phyloP scores from a whole-genome alignment of 2,329 filamentous ascomycete species.

The Alternaria postmessia region DNA sequence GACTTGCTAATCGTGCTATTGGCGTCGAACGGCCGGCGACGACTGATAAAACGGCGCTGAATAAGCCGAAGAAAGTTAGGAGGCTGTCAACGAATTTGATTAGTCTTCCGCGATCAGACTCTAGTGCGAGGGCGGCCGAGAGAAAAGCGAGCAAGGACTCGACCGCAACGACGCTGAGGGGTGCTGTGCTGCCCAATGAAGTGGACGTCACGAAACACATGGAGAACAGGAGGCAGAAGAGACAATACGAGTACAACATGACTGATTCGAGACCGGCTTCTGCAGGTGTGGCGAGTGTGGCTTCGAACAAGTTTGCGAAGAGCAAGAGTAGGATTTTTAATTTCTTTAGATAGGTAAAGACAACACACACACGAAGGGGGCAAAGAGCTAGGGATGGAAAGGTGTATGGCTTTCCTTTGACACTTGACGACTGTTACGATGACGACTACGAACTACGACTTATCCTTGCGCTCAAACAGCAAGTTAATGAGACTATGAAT shows the following conservation, averaged over 20 bases:
- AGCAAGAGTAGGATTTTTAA: conserved; percentile 49
- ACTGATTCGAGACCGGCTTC: conserved; percentile 11
- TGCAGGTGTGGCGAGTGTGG: conserved; percentile 24
- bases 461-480: conserved; percentile 27
- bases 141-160: conserved; percentile 32
- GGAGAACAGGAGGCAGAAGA: conserved; percentile 30
- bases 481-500: conserved; percentile 13
- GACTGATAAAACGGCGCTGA: conserved; percentile 31
- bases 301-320: conserved; percentile 43
- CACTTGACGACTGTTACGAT: conserved; percentile 27
- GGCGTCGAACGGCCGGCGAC: conserved; percentile 26
- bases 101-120: conserved; percentile 40
- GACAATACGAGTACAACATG: conserved; percentile 21
- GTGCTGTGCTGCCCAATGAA: neutral
- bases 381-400: too few species aligned
- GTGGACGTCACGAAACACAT: neutral
- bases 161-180: conserved; percentile 24
- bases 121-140: conserved; percentile 23
- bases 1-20: conserved; percentile 37
- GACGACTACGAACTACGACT: neutral
- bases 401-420: too few species aligned
- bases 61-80: conserved; percentile 38
- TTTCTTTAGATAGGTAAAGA: conserved; percentile 38
- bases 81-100: conserved; percentile 45
- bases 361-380: too few species aligned